Evolutionary conservation across 2,329 filamentous ascomycete genomes (phyloP).

Genomic region (Fusarium multiceps): DNA sequence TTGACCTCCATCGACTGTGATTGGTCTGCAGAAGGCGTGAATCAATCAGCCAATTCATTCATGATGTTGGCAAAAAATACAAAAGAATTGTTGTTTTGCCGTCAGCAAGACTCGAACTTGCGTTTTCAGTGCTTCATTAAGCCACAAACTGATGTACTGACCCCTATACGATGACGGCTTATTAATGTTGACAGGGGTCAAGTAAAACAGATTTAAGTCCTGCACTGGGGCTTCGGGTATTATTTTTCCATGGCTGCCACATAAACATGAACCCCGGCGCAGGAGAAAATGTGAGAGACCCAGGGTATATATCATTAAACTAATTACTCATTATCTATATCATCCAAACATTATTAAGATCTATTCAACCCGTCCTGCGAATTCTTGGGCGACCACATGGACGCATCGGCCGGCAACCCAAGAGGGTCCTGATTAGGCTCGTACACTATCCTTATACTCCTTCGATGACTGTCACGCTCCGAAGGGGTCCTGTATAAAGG

Average conservation of each 20-base stretch:
- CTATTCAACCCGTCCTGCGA: not conserved
- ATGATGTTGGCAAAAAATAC: not conserved
- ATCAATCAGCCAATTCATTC: not conserved
- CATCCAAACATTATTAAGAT: not conserved
- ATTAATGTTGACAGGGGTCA: not conserved
- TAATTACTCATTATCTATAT: not conserved
- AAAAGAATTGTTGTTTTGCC: not conserved
- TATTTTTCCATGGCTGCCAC: not conserved
- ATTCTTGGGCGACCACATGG: not conserved
- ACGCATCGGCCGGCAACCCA: slow-evolving; percentile 1
- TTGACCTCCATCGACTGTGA: not conserved
- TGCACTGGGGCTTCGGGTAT: not conserved
- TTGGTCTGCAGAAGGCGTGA: not conserved
- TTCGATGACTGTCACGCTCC: not conserved
- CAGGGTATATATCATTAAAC: not conserved
- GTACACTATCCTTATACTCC: not conserved
- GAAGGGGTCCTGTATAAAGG: not conserved
- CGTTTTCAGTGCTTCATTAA: not conserved
- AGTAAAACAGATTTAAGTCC: not conserved
- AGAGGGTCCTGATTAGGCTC: slow-evolving; percentile 8
- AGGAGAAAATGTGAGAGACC: rapidly evolving
- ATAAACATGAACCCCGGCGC: too few relatives aligned
- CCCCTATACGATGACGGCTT: not conserved
- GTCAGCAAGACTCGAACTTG: not conserved
- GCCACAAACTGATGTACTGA: not conserved